Base-by-base conservation (phyloP, 2,329 filamentous ascomycete genomes). In the Arthrobotrys iridis region DNA sequence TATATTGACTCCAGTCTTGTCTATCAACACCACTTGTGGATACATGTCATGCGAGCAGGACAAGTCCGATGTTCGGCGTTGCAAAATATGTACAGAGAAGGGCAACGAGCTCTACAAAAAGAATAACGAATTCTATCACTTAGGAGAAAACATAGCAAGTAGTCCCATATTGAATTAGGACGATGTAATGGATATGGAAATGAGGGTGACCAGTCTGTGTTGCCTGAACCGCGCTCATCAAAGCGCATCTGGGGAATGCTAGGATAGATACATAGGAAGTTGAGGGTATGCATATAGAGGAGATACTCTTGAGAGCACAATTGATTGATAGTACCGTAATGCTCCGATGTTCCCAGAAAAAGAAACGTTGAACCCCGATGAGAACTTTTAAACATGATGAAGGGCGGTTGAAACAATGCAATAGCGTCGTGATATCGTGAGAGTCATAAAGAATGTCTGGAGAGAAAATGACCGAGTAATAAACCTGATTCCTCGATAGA, bases 321-420 rank as follows among this genome's bases (percentile, higher is more conserved):
- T 63, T 43, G 22, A 35, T 60, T 64, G 48, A 63, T 63, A 24
- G 30, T n/a, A n/a, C 58, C 58, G 11, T 64, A 35, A 63, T 67
- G 63, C 63, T 64, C 71, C 57, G 30, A 50, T 68, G 46, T 52
- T 59, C 48, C 71, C 22, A 62, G n/a, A 63, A 67, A 68, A 55
- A 24, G 59, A 46, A 71, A 52, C 40, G 15, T 43, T 63, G 26
- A 57, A 30, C 24, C 63, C 57, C 37, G 15, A 35, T 22, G 35
- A 35, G 20, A 33, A 45, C 37, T 22, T 60, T 8, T 24, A 52
- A 30, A 62, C 22, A 67, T 33, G 40, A 45, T 33, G 18, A 64
- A 11, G 37, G 15, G 18, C 37, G 30, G 48, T 58, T 35, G 57
- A 50, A 60, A 75, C 2, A 68, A 67, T 43, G 33, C 63, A 37